Evolutionary conservation across 2,329 filamentous ascomycete genomes (phyloP), one percentile per base, ranked within the genome.

Genomic region (Penicillium verrucosum): DNA sequence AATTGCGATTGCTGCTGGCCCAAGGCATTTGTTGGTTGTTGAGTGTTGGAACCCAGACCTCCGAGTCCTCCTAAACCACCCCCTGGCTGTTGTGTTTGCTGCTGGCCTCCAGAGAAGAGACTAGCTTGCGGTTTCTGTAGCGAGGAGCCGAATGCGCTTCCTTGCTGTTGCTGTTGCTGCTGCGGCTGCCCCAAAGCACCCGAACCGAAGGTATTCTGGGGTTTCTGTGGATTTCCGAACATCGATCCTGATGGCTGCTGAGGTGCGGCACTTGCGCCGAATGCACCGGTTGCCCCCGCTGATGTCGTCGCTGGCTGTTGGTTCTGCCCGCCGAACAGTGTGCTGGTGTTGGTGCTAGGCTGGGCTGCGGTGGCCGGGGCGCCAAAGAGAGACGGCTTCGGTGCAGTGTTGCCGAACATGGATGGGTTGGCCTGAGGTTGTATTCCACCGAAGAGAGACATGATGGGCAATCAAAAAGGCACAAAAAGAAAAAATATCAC

Each of bases 61-160:
- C 77, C 77, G 58, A 82, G 81, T 6, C 38, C 49, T 44, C 49
- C 49, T 23, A 80, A 43, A 42, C 73, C 72, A 36, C 70, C 69
- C 4, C 7, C 30, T 23, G 56, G 49, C 46, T 59, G 63, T 25
- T 60, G 60, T 38, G 59, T 25, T 42, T 61, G 59, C 49, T 65
- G 66, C 57, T 16, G 49, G 16, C 40, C 49, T 36, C 59, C 62
- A n/a, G 69, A 70, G 59, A 74, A 72, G 18, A 70, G 23, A 43
- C 67, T 57, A 1, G 65, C 66, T 49, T 62, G 60, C 21, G 58
- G 64, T 47, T 68, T 65, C 48, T 70, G 70, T 55, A 60, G 56
- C 41, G 56, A 58, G 23, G 59, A 56, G 21, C 68, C 70, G 45
- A 72, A 72, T 47, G 70, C 46, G 41, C 62, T 58, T 18, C 55